Evolutionary conservation across 2,329 filamentous ascomycete species (phyloP).

Genomic region (Epicoccum nigrum): DNA sequence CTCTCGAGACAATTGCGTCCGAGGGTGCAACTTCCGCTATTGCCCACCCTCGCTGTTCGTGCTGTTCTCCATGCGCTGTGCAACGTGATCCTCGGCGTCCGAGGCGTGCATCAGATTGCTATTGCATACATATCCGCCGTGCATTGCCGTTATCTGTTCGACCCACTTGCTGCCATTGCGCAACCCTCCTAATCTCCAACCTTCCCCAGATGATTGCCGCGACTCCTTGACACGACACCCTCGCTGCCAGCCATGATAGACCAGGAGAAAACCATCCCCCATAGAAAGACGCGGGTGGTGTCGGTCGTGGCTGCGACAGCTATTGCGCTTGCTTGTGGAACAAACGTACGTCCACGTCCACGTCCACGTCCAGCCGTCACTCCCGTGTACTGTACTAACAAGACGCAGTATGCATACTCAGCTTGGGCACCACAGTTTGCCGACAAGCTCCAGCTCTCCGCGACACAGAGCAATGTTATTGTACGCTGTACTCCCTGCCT

Average conservation of each 20-base stretch:
- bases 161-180: constrained; percentile 20
- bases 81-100: background rate
- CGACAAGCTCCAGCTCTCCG: constrained; percentile 80
- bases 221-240: constrained; percentile 23
- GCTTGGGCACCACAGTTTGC: constrained; percentile 98
- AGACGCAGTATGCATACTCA: constrained; percentile 87
- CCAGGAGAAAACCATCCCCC: constrained; percentile 45
- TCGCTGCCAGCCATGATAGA: constrained; percentile 30
- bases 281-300: constrained; percentile 72
- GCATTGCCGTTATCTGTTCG: constrained; percentile 18
- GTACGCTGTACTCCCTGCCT: constrained; percentile 55
- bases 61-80: background rate
- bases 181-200: constrained; percentile 13
- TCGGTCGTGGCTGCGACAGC: constrained; percentile 84
- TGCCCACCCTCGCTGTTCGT: too few species aligned
- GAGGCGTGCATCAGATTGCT: background rate
- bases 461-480: constrained; percentile 93
- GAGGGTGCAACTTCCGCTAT: too few species aligned
- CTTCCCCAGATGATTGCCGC: constrained; percentile 8
- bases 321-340: constrained; percentile 88
- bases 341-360: constrained; percentile 75
- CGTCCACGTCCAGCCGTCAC: background rate
- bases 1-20: background rate
- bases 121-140: too few species aligned
- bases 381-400: constrained; percentile 40